Percentiles rank a stretch among this genome's conserved stretches.
Conservation (phyloP, 192 early-diverging fungal genomes). For the Phlyctochytrium planicorne region DNA sequence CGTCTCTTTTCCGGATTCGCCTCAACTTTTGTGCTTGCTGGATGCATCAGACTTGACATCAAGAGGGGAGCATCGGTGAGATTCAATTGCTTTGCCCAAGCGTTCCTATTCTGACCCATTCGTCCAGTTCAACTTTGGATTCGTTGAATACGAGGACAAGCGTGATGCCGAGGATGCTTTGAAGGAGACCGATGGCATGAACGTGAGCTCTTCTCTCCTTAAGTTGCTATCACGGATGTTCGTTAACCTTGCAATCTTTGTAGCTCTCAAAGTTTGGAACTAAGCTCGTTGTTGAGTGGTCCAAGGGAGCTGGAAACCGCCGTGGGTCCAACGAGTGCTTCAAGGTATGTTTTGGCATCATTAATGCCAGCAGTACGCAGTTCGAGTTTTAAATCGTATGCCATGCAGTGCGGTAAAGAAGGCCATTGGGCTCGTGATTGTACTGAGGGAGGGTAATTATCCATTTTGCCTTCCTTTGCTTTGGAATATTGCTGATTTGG, state of each 20-base stretch:
- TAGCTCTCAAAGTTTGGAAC: constrained; percentile 17
- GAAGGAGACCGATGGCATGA: constrained; percentile 20
- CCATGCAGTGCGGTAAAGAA: constrained; percentile 22
- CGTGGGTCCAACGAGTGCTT: constrained; percentile 27
- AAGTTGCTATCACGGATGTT: not conserved
- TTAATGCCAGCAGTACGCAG: not conserved
- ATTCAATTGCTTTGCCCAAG: not conserved
- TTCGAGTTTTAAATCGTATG: not conserved
- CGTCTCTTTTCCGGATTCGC: not conserved
- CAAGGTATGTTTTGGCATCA: constrained; percentile 8
- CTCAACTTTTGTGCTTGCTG: too few species aligned
- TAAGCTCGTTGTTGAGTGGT: constrained; percentile 32
- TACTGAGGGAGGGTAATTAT: constrained; percentile 23
- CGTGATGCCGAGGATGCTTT: constrained; percentile 45
- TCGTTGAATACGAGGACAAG: constrained; percentile 50
- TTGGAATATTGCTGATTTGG: not conserved
- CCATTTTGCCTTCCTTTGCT: too few species aligned
- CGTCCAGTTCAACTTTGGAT: constrained; percentile 45
- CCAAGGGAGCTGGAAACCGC: constrained; percentile 27
- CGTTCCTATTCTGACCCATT: not conserved
- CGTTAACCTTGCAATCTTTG: not conserved
- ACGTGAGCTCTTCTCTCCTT: constrained; percentile 2
- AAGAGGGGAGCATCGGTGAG: constrained; percentile 32
- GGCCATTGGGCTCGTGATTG: constrained; percentile 36
- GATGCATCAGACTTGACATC: constrained; percentile 33